Conservation (phyloP, 495 filamentous ascomycete genomes). For the Penicillium nucicola region DNA sequence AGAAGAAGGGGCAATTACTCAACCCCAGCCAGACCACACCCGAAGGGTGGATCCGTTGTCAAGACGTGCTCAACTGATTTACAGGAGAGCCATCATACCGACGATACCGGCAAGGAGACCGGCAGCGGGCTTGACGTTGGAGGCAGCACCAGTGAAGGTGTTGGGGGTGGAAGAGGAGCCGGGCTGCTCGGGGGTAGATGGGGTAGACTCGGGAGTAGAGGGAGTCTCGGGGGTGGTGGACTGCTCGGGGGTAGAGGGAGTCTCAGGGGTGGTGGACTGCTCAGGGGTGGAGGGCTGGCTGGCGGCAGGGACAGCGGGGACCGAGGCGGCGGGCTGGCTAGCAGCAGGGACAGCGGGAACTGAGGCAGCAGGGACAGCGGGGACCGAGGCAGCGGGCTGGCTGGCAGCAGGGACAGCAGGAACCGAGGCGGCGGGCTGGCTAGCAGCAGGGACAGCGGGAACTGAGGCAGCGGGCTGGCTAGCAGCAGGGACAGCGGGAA, state of each 20-base stretch:
- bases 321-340: slow-evolving; percentile 3
- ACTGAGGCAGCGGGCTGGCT: slow-evolving; percentile 10
- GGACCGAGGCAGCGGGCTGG: not conserved
- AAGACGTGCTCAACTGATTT: slow-evolving; percentile 17
- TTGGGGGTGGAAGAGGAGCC: slow-evolving; percentile 4
- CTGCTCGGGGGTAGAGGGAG: not conserved
- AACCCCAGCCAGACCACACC: not conserved
- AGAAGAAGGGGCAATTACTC: not conserved
- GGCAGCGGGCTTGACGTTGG: slow-evolving; percentile 31
- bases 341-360: slow-evolving; percentile 5
- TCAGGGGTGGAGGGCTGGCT: slow-evolving; percentile 2
- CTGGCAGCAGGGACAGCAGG: not conserved
- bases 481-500: slow-evolving; percentile 6
- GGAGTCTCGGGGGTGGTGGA: not conserved
- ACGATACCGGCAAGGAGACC: slow-evolving; percentile 38
- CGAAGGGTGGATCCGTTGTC: not conserved
- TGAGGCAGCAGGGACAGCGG: slow-evolving; percentile 1
- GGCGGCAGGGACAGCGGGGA: not conserved
- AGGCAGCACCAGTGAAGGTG: slow-evolving; percentile 34
- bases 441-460: not conserved
- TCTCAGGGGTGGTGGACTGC: not conserved
- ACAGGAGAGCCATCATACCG: slow-evolving; percentile 40
- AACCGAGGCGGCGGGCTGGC: slow-evolving; percentile 1
- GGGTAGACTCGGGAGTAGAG: slow-evolving; percentile 4
- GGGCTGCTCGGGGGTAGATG: slow-evolving; percentile 16